phyloP scores from a whole-genome alignment of 805 yeast genomes.

The Metschnikowia peoriensis region DNA sequence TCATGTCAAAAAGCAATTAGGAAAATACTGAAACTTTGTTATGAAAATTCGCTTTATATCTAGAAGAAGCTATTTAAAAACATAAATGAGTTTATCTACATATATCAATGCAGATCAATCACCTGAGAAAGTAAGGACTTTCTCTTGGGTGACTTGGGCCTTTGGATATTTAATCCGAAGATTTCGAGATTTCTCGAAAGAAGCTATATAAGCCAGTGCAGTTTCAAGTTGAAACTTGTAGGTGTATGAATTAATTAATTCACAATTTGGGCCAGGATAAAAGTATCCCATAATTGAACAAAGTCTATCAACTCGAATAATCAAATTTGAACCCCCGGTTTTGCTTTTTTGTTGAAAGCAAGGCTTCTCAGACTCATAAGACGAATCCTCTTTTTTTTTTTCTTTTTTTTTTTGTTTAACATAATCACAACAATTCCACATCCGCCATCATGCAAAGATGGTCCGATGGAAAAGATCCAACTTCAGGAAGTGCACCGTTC shows the following conservation, averaged over 20 bases:
- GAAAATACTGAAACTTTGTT: too few species aligned
- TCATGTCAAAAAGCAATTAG: too few species aligned
- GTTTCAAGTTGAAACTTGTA: neutral
- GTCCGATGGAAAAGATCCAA: slow-evolving; percentile 1
- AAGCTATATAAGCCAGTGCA: neutral
- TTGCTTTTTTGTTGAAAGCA: neutral
- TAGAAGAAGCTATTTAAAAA: neutral
- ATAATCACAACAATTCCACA: neutral
- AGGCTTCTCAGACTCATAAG: neutral
- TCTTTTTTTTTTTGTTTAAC: neutral
- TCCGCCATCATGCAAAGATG: slow-evolving; percentile 9
- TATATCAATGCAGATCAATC: neutral
- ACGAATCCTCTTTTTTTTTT: too few species aligned
- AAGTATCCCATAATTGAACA: neutral
- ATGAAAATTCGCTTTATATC: neutral
- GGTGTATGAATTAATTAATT: neutral
- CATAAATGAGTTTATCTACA: neutral
- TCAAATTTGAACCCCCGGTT: neutral
- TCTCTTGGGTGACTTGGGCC: neutral
- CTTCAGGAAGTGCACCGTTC: neutral
- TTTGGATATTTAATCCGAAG: neutral
- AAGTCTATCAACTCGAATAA: neutral
- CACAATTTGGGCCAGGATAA: neutral
- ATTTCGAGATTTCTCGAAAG: neutral
- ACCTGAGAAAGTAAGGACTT: neutral